phyloP scores from a whole-genome alignment of 192 early-diverging fungal species.

The Polychytrium aggregatum region DNA sequence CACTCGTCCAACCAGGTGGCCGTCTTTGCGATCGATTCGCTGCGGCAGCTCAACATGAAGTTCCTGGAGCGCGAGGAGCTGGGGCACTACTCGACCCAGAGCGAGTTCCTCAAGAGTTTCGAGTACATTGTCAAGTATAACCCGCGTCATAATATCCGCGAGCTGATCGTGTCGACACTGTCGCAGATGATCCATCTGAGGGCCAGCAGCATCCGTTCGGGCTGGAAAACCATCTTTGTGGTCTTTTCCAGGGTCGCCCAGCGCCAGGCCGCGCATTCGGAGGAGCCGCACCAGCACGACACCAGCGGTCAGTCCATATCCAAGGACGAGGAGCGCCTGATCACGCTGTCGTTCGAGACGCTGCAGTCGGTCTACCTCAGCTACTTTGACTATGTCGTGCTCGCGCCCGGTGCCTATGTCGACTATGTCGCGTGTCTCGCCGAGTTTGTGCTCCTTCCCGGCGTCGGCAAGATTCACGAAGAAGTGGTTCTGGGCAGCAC shows the following conservation, averaged over 20 bases:
- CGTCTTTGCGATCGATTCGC: slow-evolving; percentile 81
- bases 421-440: slow-evolving; percentile 37
- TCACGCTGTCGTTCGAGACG: slow-evolving; percentile 64
- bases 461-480: slow-evolving; percentile 19
- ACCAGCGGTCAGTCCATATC: neutral
- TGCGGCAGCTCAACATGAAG: slow-evolving; percentile 86
- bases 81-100: slow-evolving; percentile 85
- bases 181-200: slow-evolving; percentile 60
- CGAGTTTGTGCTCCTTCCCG: slow-evolving; percentile 33
- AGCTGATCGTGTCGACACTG: slow-evolving; percentile 32
- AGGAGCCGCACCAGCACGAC: slow-evolving; percentile 30
- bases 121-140: slow-evolving; percentile 72
- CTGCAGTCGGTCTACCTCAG: slow-evolving; percentile 47
- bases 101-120: slow-evolving; percentile 87
- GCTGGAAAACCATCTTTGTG: slow-evolving; percentile 46
- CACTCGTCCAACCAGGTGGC: slow-evolving; percentile 74
- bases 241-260: slow-evolving; percentile 63
- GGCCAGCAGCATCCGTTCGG: slow-evolving; percentile 66
- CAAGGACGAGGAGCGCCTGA: slow-evolving; percentile 54
- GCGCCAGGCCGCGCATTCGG: too few relatives aligned
- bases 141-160: slow-evolving; percentile 63
- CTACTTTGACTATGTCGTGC: slow-evolving; percentile 53
- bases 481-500: slow-evolving; percentile 35
- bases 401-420: slow-evolving; percentile 38
- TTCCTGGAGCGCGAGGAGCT: slow-evolving; percentile 92